Evolutionary conservation across 768 basidiomycete genomes (phyloP), one percentile per base, ranked within the genome.

Genomic region (Suillus hirtellus): DNA sequence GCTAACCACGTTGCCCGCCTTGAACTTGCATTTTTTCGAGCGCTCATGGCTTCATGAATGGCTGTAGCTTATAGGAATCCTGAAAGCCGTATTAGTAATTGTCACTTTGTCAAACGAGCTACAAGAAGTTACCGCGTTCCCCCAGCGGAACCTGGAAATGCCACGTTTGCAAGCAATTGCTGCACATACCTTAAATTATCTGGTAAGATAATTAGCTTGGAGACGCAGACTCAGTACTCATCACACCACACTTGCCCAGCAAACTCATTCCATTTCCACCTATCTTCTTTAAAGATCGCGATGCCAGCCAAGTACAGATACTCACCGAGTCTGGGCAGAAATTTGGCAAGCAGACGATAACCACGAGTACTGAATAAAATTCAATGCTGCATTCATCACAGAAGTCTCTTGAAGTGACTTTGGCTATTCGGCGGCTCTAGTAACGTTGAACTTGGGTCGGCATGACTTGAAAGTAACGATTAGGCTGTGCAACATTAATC

Each of bases 1-100:
- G 85, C 84, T 52, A 50, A 27, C 86, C 87, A 88, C 54, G 81
- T 76, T 53, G 83, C 83, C 69, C 82, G 84, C 66, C 78, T 71
- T 64, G 66, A 70, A 44, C 66, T 69, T 55, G 68, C 63, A 64
- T 66, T 61, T 37, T 58, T 65, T 66, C 71, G 64, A 55, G 52
- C 27, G 44, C 64, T 24, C 73, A 76, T 76, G 31, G 8, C 53
- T 58, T 42, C 56, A 58, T 58, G 56, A 40, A 60, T 60, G 34
- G 19, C 3, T 59, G 60, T 21, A 21, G 31, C 27, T 31, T 44
- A 14, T 24, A 34, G 9, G 6, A 59, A 42, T 42, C 6, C 11
- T 59, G 37, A 12, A 21, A 56, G 21, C 37, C 15, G 52, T 14
- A 49, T 14, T 47, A 47, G 47, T 21, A 14, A 53, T 53, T 9